These are phyloP conservation scores for Gossypium aridum DNA, from an alignment of 441 rosid species.

Conservation along the genomic window DNA sequence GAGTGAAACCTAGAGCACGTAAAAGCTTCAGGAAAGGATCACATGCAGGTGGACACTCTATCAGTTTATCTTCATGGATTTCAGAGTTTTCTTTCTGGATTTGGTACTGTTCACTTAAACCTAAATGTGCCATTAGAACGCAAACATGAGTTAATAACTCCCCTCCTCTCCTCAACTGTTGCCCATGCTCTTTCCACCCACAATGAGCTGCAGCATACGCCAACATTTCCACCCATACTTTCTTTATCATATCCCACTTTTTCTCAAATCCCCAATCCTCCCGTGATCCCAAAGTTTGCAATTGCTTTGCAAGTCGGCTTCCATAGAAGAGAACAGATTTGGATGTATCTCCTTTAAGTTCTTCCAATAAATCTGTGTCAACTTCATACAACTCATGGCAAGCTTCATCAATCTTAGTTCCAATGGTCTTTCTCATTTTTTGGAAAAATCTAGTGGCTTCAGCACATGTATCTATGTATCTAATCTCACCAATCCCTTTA, in stretches of 20 bases:
- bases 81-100: neutral
- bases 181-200: conserved; percentile 14
- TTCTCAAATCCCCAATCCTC: neutral
- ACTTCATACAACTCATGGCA: neutral
- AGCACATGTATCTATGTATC: conserved; percentile 25
- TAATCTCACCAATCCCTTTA: conserved; percentile 35
- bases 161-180: conserved; percentile 11
- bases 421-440: neutral
- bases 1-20: neutral
- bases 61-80: neutral
- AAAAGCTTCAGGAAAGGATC: neutral
- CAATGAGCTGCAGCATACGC: conserved; percentile 13
- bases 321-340: conserved; percentile 1
- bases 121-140: conserved; percentile 20
- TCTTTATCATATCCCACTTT: conserved; percentile 12
- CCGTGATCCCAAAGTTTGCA: neutral
- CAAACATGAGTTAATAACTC: conserved; percentile 21
- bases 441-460: conserved; percentile 23
- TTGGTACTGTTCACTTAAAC: neutral
- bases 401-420: neutral
- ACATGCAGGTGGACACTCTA: neutral
- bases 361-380: neutral
- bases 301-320: neutral
- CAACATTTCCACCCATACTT: conserved; percentile 21
- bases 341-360: neutral